A percentile compares a stretch with the other conserved stretches of the same genome.
phyloP scores from a whole-genome alignment of 306 rosid genomes.

The Cicer judaicum region DNA sequence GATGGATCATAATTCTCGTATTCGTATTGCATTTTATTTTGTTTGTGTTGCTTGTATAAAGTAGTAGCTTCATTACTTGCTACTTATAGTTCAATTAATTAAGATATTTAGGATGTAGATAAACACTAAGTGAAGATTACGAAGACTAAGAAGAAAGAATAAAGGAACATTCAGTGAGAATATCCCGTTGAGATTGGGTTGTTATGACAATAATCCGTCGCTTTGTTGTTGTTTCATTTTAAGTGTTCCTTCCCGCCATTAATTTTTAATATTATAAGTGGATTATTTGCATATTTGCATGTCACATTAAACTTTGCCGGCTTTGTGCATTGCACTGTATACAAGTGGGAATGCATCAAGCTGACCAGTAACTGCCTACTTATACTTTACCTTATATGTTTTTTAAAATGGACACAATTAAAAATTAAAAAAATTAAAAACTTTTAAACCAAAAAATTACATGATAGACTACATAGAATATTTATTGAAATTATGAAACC shows the following conservation, averaged over 20 bases:
- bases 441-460: too few relatives aligned
- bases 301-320: too few relatives aligned
- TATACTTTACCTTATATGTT: too few relatives aligned
- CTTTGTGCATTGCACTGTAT: too few relatives aligned
- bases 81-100: slow-evolving; percentile 47
- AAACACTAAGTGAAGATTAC: slow-evolving; percentile 30
- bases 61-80: background rate
- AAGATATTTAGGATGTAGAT: background rate
- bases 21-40: slow-evolving; percentile 43
- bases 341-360: too few relatives aligned
- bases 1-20: slow-evolving; percentile 79
- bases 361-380: too few relatives aligned
- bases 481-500: too few relatives aligned
- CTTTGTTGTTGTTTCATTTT: slow-evolving; percentile 23
- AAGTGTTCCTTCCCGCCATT: background rate
- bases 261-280: background rate
- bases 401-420: too few relatives aligned
- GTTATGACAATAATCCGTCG: slow-evolving; percentile 8
- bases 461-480: too few relatives aligned
- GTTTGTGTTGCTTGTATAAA: slow-evolving; percentile 1
- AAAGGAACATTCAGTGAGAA: slow-evolving; percentile 55
- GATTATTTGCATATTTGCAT: background rate
- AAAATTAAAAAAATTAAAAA: too few relatives aligned
- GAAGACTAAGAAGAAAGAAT: slow-evolving; percentile 44
- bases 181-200: slow-evolving; percentile 50